phyloP scores from a whole-genome alignment of 2,329 filamentous ascomycete genomes.

The Exophiala alcalophila region DNA sequence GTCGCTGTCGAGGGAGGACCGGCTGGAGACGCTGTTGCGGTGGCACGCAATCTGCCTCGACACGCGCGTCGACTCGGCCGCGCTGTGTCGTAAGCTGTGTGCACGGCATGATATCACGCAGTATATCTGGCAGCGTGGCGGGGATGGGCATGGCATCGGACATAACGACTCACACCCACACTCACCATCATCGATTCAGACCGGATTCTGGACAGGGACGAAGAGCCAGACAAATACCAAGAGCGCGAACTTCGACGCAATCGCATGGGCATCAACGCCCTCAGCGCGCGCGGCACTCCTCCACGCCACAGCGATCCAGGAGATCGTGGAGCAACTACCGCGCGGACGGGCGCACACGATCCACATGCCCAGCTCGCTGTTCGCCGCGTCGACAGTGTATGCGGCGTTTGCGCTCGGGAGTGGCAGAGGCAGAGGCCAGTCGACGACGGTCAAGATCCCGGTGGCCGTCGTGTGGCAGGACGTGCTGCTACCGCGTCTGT shows the following conservation, averaged over 20 bases:
- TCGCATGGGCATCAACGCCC: conserved; percentile 39
- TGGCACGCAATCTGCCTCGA: conserved; percentile 49
- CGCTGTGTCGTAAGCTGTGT: conserved; percentile 42
- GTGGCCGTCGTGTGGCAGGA: conserved; percentile 43
- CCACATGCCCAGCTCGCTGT: conserved; percentile 46
- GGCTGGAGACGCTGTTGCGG: conserved; percentile 42
- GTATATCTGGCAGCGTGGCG: conserved; percentile 36
- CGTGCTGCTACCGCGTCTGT: conserved; percentile 21
- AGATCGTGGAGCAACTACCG: conserved; percentile 47
- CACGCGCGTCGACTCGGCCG: conserved; percentile 41
- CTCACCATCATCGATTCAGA: no score
- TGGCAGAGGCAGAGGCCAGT: no score
- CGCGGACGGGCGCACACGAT: conserved; percentile 46
- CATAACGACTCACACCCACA: no score
- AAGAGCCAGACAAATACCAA: no score
- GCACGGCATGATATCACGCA: conserved; percentile 40
- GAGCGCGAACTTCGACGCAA: conserved; percentile 41
- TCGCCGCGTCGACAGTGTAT: conserved; percentile 45
- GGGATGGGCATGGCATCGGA: no score
- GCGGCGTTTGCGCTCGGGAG: conserved; percentile 41
- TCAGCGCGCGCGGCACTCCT: conserved; percentile 43
- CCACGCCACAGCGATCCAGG: conserved; percentile 47
- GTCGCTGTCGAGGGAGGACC: conserved; percentile 38
- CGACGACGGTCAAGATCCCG: conserved; percentile 40
- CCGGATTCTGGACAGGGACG: no score